phyloP scores from a whole-genome alignment of 495 filamentous ascomycete genomes.

The Hyaloscypha finlandica region DNA sequence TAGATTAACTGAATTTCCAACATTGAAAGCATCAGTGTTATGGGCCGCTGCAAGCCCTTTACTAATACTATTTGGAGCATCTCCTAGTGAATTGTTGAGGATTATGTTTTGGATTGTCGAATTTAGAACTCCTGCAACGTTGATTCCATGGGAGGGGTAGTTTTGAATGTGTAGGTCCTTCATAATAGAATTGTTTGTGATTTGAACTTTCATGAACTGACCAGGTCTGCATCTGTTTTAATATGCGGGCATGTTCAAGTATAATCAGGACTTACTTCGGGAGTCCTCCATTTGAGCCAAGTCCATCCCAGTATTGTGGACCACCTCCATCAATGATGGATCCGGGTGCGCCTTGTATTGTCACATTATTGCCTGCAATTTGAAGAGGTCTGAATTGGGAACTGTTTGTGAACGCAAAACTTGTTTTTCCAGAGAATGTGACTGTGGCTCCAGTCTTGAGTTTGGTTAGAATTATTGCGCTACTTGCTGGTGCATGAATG shows the following conservation, averaged over 20 bases:
- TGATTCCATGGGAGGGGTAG: slow-evolving; percentile 61
- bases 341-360: slow-evolving; percentile 45
- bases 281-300: slow-evolving; percentile 48
- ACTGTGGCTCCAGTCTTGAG: slow-evolving; percentile 19
- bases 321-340: slow-evolving; percentile 48
- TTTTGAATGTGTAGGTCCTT: slow-evolving; percentile 47
- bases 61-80: slow-evolving; percentile 40
- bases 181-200: slow-evolving; percentile 31
- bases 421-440: slow-evolving; percentile 22
- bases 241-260: slow-evolving; percentile 43
- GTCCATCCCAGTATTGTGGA: slow-evolving; percentile 50
- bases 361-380: slow-evolving; percentile 46
- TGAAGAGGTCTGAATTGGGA: slow-evolving; percentile 18
- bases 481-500: slow-evolving; percentile 16
- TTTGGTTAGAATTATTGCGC: slow-evolving; percentile 21
- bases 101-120: slow-evolving; percentile 52
- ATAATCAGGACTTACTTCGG: slow-evolving; percentile 38
- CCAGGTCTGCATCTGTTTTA: slow-evolving; percentile 44
- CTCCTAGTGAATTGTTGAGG: slow-evolving; percentile 62
- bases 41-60: slow-evolving; percentile 46
- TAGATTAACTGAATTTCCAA: slow-evolving; percentile 39
- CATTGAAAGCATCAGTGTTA: slow-evolving; percentile 68
- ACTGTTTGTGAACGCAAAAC: slow-evolving; percentile 16
- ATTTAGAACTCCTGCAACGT: slow-evolving; percentile 47
- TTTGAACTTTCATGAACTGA: slow-evolving; percentile 42